Evolutionary conservation across 257 asterid species (phyloP), one percentile per base, ranked within the genome.

Genomic region (Jasminum sambac): DNA sequence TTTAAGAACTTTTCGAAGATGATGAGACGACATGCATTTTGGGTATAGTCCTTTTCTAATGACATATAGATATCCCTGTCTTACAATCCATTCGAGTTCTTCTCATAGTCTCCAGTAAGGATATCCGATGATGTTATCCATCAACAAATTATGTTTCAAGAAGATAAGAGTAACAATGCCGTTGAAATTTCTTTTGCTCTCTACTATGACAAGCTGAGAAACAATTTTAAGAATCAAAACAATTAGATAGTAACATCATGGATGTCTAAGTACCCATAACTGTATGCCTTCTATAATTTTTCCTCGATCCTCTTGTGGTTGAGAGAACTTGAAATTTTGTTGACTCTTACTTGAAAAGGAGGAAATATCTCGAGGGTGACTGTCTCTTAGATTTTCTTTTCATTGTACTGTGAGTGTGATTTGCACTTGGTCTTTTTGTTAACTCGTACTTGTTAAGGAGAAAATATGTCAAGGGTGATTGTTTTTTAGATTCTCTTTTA

Each of bases 181-280:
- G n/a, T 50, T 17, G 59, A 50, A 50, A 46, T 46, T 46, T 46
- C 9, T 17, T 17, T 50, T 9, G 58, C 25, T 48, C 58, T 8
- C 8, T 0, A 11, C 59, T 50, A 7, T 17, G 8, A 16, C 11
- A 17, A n/a, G 11, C 59, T 50, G 19, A 50, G 19, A 50, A 50
- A 17, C 12, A 3, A 50, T 50, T 50, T 2, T 50, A 50, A 19
- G 9, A 17, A 50, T 50, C 58, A 48, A 16, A 48, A 48, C 11
- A 16, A n/a, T 16, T 48, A 48, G 58, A 48, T n/a, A 10, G 58
- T 48, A 48, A 48, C 58, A n/a, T 48, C 58, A n/a, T 48, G 58
- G 19, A 50, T 7, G 11, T 50, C 59, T 50, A 50, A 23, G 25
- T 6, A 24, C 24, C n/a, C n/a, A 17, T 10, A 2, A n/a, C 25